Evolutionary conservation across 345 rosid genomes (phyloP).

Genomic region (Euphorbia lathyris): DNA sequence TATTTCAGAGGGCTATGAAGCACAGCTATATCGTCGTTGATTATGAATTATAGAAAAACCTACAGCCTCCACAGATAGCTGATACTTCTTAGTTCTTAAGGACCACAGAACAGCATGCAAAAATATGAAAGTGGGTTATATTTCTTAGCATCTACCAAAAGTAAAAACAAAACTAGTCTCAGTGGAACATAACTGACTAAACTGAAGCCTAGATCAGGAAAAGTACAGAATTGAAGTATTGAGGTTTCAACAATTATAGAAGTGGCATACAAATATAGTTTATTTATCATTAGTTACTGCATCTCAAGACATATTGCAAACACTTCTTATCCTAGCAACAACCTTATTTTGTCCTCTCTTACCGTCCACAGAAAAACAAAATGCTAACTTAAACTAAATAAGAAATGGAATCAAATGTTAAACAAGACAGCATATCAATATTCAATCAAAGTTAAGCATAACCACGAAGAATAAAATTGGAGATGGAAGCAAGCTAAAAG

Average conservation of each 20-base stretch:
- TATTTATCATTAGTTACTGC: not conserved
- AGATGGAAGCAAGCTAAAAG: not conserved
- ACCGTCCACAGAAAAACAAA: not conserved
- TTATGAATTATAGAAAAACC: not conserved
- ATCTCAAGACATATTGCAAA: not conserved
- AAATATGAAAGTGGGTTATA: not conserved
- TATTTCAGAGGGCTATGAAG: too few species aligned
- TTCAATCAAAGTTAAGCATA: not conserved
- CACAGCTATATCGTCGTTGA: not conserved
- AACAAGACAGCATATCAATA: not conserved
- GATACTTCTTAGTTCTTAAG: slow-evolving; percentile 1
- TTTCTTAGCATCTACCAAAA: not conserved
- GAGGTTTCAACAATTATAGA: not conserved
- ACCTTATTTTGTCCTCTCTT: not conserved
- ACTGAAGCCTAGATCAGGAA: not conserved
- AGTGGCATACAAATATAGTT: not conserved
- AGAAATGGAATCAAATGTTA: not conserved
- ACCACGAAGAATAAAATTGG: not conserved
- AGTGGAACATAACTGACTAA: not conserved
- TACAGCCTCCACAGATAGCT: not conserved
- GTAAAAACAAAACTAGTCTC: not conserved
- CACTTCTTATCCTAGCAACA: not conserved
- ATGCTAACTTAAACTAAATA: not conserved
- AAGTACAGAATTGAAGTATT: not conserved
- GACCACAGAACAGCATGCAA: not conserved